These are phyloP conservation scores for Trichosporon sp. DNA, from an alignment of 1,284 basidiomycete genomes.

Conservation along the genomic window DNA sequence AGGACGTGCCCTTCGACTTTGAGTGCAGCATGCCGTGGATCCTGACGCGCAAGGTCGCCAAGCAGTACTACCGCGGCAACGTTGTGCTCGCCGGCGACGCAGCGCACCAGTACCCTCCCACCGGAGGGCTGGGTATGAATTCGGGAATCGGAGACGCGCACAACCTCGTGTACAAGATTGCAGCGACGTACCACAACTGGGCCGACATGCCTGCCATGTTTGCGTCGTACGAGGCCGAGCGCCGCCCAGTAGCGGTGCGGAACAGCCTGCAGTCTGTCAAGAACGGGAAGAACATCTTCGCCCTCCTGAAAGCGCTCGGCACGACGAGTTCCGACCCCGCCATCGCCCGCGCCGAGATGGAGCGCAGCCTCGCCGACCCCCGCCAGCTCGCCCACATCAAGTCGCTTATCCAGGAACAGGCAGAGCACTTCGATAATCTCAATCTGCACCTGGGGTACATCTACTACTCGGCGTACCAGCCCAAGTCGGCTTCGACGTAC, in stretches of 20 bases:
- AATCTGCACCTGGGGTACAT: conserved; percentile 28
- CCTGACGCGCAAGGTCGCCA: conserved; percentile 24
- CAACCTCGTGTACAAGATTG: conserved; percentile 25
- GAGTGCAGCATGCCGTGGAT: conserved; percentile 25
- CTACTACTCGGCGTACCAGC: conserved; percentile 19
- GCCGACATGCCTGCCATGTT: conserved; percentile 14
- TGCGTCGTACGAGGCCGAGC: conserved; percentile 21
- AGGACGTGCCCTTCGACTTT: conserved; percentile 22
- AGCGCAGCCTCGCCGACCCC: conserved; percentile 18
- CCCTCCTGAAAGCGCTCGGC: conserved; percentile 24
- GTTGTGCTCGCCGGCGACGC: conserved; percentile 22
- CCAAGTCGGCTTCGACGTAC: conserved; percentile 12
- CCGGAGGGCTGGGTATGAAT: conserved; percentile 27
- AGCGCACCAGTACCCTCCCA: conserved; percentile 27
- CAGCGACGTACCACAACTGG: conserved; percentile 14
- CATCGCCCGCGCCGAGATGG: conserved; percentile 18
- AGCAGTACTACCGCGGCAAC: conserved; percentile 20
- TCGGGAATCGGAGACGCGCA: conserved; percentile 27
- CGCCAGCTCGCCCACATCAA: conserved; percentile 16
- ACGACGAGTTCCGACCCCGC: conserved; percentile 18
- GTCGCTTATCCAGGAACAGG: conserved; percentile 20
- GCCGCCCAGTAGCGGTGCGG: conserved; percentile 24
- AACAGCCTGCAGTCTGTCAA: conserved; percentile 23
- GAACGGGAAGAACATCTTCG: conserved; percentile 26
- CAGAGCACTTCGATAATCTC: conserved; percentile 26